Base-by-base conservation (phyloP, 2,329 filamentous ascomycete species). In the Westerdykella aurantiaca region DNA sequence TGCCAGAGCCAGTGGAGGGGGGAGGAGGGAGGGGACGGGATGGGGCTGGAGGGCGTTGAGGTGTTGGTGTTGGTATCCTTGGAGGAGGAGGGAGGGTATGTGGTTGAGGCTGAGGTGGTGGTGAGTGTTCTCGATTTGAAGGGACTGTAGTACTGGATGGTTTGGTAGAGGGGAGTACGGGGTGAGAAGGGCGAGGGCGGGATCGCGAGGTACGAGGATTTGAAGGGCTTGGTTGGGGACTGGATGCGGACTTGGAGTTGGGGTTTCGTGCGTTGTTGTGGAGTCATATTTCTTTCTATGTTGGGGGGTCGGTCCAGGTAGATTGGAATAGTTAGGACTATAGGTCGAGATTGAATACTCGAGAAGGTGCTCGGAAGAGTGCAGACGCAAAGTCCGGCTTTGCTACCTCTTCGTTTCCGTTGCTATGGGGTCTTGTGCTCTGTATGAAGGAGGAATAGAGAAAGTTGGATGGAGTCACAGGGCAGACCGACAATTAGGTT, bases 1-100 rank as follows among this genome's bases (percentile, higher is more conserved):
- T 69, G 67, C 76, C 76, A 79, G 29, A 74, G 59, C 76, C 75
- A 79, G 16, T 56, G 52, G 4, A 73, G 60, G 0, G 70, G 68
- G 1, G 59, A 46, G 56, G 45, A 0, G 67, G 58, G 1, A 57
- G 57, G 13, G 59, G 55, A 6, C n/a, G 25, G 25, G 25, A 25
- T 14, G 10, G 44, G 31, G 7, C 53, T 21, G 45, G 7, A 29
- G 2, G 25, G 41, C 47, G 38, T 6, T 39, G 18, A 29, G 14
- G 57, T 21, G 18, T n/a, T n/a, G 18, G 18, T 21, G 3, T 21
- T 21, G 18, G n/a, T n/a, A n/a, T n/a, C n/a, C n/a, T n/a, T 21
- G 6, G 18, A 21, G 18, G 18, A 21, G 18, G 18, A 21, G 6
- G 18, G 18, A 33, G 47, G 12, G 9, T n/a, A 31, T 37, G 37